Base-by-base conservation (phyloP, 225 moss, liverwort and hornwort species). In the Sphagnum tenellum region DNA sequence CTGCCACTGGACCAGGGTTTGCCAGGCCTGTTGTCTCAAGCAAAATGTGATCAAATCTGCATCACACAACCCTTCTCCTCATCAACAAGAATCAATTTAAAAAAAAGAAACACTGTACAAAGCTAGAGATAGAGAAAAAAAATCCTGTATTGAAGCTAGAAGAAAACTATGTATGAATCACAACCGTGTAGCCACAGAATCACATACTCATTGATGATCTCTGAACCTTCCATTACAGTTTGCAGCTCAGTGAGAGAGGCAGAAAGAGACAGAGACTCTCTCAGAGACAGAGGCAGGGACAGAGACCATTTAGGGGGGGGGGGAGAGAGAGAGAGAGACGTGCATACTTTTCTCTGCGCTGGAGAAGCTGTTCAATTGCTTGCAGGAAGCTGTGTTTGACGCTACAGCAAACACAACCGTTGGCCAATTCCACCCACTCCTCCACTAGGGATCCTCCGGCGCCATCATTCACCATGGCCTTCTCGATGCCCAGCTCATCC, bases 371-470 rank as follows among this genome's bases (percentile, higher is more conserved):
- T 65, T 90, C 90, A 9, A 90, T 83, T 54, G 90, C 90, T 81
- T 90, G 90, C 66, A 90, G 88, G 62, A 90, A 90, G 72, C 78
- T 90, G 64, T 90, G 90, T 67, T 90, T 90, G 60, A 90, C 90
- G 52, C 85, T 88, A 69, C 90, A 90, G 67, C 90, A 90, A 9
- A 90, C 86, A 63, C 90, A 90, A 6, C 90, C 90, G 55, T 90
- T 90, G 7, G 88, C 85, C 8, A 90, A 72, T 69, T 90, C 90
- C 72, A 90, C 88, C 90, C 90, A 90, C 58, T 90, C 90, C 70
- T 90, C 90, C 61, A 90, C 90, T 0, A 90, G 59, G 3, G 88
- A 65, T 57, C 88, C 90, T 49, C 71, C 83, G 3, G 64, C 79
- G 46, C 90, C 90, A 55, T 90, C 90, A 55, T 88, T 90, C 66